Conservation (phyloP, 495 filamentous ascomycete genomes). For the Beverwykella pulmonaria region DNA sequence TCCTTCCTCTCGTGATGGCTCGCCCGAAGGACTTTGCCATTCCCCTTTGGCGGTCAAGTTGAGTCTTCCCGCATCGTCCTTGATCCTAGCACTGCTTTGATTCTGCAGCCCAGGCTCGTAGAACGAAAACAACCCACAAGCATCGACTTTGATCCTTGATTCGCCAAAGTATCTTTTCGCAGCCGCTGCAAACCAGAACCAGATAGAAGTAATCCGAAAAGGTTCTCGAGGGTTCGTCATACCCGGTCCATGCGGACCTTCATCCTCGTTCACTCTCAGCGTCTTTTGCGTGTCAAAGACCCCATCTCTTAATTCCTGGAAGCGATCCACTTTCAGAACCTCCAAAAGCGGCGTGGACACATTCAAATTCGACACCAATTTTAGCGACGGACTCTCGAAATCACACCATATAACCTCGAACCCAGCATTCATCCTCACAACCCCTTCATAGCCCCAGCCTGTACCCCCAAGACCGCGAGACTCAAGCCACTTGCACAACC, state of each 20-base stretch:
- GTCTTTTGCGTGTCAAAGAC: background rate
- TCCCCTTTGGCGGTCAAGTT: slow-evolving; percentile 41
- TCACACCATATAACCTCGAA: slow-evolving; percentile 54
- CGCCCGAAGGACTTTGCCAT: slow-evolving; percentile 31
- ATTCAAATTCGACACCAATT: slow-evolving; percentile 47
- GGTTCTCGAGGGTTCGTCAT: slow-evolving; percentile 28
- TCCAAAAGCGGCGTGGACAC: slow-evolving; percentile 44
- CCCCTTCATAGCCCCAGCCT: slow-evolving; percentile 50
- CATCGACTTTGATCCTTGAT: slow-evolving; percentile 35
- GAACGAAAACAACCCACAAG: slow-evolving; percentile 44
- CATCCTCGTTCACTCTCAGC: slow-evolving; percentile 9
- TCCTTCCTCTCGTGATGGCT: slow-evolving; percentile 6
- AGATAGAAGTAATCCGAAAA: slow-evolving; percentile 23
- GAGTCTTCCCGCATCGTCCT: slow-evolving; percentile 32
- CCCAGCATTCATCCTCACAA: slow-evolving; percentile 54
- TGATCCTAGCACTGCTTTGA: slow-evolving; percentile 21
- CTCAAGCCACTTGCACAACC: slow-evolving; percentile 47
- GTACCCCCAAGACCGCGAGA: slow-evolving; percentile 32
- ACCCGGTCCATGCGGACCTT: slow-evolving; percentile 29
- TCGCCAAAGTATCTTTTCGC: slow-evolving; percentile 33
- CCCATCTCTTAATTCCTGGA: no score
- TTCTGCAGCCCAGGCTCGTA: slow-evolving; percentile 41
- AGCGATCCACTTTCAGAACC: background rate
- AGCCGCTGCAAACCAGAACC: slow-evolving; percentile 36
- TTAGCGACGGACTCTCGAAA: slow-evolving; percentile 43